phyloP scores from a whole-genome alignment of 805 yeast genomes.

The Cyberlindnera saturnus region DNA sequence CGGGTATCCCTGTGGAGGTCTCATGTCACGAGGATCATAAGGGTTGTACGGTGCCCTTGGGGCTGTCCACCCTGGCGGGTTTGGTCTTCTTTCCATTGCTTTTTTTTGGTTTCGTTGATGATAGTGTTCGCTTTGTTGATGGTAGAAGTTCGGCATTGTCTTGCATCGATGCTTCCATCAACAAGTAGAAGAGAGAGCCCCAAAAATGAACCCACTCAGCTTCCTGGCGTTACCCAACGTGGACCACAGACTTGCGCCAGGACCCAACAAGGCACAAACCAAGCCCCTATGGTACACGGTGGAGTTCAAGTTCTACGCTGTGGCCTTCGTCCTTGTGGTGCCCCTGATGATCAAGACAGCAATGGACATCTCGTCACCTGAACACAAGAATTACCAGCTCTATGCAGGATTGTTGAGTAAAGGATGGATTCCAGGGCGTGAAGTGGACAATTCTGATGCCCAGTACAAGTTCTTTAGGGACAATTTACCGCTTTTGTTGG shows the following conservation, averaged over 20 bases:
- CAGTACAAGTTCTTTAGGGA: conserved; percentile 87
- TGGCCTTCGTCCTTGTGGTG: conserved; percentile 60
- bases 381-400: conserved; percentile 64
- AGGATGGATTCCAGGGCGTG: conserved; percentile 90
- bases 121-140: background rate
- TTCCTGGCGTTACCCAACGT: conserved; percentile 34
- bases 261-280: conserved; percentile 5
- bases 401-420: conserved; percentile 56
- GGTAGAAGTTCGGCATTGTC: background rate
- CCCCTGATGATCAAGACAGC: conserved; percentile 83
- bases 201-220: background rate
- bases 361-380: conserved; percentile 68
- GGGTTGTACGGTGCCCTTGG: conserved; percentile 64
- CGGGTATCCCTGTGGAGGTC: conserved; percentile 85
- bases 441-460: conserved; percentile 86
- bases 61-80: conserved; percentile 74
- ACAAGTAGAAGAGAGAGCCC: no score
- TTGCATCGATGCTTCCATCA: background rate
- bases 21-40: conserved; percentile 65
- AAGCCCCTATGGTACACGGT: conserved; percentile 66
- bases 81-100: conserved; percentile 53
- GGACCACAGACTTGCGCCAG: conserved; percentile 33
- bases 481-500: conserved; percentile 60
- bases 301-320: conserved; percentile 67
- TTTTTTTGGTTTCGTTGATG: no score